These are phyloP conservation scores for Debaryomyces subglobosus DNA, from an alignment of 1,139 yeast species.

Conservation along the genomic window DNA sequence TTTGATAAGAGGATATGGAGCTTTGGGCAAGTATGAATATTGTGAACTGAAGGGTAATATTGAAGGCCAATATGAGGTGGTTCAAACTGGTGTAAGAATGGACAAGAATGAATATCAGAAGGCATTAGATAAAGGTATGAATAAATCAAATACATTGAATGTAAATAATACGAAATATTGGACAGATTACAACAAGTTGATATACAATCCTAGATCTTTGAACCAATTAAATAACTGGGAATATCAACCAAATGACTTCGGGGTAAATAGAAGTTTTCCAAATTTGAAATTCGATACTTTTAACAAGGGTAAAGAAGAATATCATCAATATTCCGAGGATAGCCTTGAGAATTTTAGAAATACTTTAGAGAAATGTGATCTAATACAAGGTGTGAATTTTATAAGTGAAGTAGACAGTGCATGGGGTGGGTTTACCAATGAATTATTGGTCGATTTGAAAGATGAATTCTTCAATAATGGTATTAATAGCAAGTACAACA, in stretches of 20 bases:
- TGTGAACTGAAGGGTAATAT: constrained; percentile 25
- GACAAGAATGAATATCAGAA: constrained; percentile 61
- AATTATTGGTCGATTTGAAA: constrained; percentile 52
- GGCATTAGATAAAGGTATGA: constrained; percentile 56
- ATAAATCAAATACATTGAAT: constrained; percentile 32
- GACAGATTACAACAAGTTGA: constrained; percentile 78
- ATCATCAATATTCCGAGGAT: constrained; percentile 43
- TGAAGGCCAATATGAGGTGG: constrained; percentile 15
- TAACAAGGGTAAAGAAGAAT: constrained; percentile 36
- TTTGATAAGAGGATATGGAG: constrained; percentile 64
- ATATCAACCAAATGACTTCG: constrained; percentile 21
- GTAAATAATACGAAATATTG: constrained; percentile 60
- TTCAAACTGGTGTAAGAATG: constrained; percentile 17
- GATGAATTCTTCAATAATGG: constrained; percentile 77
- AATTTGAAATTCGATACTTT: constrained; percentile 30
- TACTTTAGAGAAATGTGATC: constrained; percentile 77
- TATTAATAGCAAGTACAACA: constrained; percentile 37
- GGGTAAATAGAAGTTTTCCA: constrained; percentile 33
- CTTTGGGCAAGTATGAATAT: constrained; percentile 58
- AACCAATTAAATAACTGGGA: constrained; percentile 60
- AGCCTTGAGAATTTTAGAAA: constrained; percentile 62
- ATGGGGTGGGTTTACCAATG: constrained; percentile 81
- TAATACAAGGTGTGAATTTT: constrained; percentile 68
- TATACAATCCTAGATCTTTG: constrained; percentile 65
- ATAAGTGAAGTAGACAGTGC: constrained; percentile 71